Evolutionary conservation across 768 basidiomycete species (phyloP).

Genomic region (Dictyophora rubrovolvata): DNA sequence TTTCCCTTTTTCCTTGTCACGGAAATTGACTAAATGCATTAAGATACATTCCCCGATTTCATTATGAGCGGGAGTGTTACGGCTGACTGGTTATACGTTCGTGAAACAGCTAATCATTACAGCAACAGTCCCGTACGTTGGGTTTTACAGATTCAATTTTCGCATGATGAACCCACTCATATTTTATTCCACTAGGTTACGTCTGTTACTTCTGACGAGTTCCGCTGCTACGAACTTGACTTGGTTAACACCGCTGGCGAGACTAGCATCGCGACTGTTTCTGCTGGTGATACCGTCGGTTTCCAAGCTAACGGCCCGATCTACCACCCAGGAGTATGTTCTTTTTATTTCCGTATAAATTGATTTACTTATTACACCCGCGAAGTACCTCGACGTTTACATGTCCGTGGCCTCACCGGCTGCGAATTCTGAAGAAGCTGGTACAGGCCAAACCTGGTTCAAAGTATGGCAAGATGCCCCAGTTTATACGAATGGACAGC

Average conservation of each 20-base stretch:
- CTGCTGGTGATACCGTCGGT: constrained; percentile 21
- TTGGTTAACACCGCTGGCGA: constrained; percentile 15
- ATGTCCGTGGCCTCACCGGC: constrained; percentile 13
- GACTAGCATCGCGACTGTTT: constrained; percentile 18
- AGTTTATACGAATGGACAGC: constrained; percentile 3
- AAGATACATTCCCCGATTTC: constrained; percentile 24
- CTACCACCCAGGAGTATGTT: constrained; percentile 13
- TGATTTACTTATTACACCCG: background rate
- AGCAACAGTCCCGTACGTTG: constrained; percentile 21
- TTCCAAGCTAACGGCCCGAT: constrained; percentile 15
- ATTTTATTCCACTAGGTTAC: constrained; percentile 16
- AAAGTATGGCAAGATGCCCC: constrained; percentile 14
- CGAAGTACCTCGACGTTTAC: constrained; percentile 12
- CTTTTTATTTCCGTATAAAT: background rate
- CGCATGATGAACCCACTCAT: background rate
- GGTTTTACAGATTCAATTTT: background rate
- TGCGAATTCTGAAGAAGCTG: constrained; percentile 13
- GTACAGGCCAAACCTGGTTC: constrained; percentile 14
- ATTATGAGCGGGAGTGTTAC: constrained; percentile 17
- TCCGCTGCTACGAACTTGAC: constrained; percentile 26
- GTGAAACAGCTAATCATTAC: constrained; percentile 23
- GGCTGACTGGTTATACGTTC: constrained; percentile 23
- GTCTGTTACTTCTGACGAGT: constrained; percentile 19
- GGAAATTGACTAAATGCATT: background rate
- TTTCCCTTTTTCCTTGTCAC: background rate